phyloP scores from a whole-genome alignment of 345 rosid species.

The Chamaenerion angustifolium region DNA sequence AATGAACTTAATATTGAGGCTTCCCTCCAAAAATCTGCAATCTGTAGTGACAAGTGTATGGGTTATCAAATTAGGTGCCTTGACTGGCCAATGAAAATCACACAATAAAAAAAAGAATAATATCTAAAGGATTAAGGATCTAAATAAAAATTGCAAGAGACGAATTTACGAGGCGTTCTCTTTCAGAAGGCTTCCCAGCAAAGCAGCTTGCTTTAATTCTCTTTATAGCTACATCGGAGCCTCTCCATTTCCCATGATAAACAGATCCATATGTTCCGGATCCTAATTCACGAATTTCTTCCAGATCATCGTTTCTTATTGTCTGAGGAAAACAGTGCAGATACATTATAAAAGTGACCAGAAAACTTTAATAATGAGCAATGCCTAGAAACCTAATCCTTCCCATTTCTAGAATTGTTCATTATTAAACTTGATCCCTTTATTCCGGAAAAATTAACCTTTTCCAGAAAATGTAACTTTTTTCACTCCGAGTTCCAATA shows the following conservation, averaged over 20 bases:
- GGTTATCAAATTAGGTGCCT: no score
- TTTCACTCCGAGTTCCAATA: no score
- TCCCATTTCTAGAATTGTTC: no score
- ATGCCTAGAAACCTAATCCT: no score
- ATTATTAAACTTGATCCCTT: no score
- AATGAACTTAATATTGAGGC: constrained; percentile 23
- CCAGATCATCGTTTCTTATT: constrained; percentile 21
- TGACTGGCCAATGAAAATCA: no score
- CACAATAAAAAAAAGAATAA: no score
- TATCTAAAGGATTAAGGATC: neutral
- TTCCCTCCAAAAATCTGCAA: constrained; percentile 33
- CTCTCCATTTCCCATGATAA: constrained; percentile 31
- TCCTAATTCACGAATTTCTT: constrained; percentile 19
- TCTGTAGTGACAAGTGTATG: constrained; percentile 9
- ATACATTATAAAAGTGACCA: neutral
- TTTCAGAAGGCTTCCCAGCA: constrained; percentile 5
- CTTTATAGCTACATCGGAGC: constrained; percentile 32
- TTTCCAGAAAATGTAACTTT: no score
- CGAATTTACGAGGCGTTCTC: constrained; percentile 18
- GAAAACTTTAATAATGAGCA: neutral
- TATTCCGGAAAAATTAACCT: no score
- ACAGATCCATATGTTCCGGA: constrained; percentile 29
- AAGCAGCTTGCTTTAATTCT: constrained; percentile 22
- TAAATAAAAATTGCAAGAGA: neutral
- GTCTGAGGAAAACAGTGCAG: constrained; percentile 11